Percentiles rank a stretch among this genome's conserved stretches.
Conservation (phyloP, 345 rosid species). For the Linum tenue region DNA sequence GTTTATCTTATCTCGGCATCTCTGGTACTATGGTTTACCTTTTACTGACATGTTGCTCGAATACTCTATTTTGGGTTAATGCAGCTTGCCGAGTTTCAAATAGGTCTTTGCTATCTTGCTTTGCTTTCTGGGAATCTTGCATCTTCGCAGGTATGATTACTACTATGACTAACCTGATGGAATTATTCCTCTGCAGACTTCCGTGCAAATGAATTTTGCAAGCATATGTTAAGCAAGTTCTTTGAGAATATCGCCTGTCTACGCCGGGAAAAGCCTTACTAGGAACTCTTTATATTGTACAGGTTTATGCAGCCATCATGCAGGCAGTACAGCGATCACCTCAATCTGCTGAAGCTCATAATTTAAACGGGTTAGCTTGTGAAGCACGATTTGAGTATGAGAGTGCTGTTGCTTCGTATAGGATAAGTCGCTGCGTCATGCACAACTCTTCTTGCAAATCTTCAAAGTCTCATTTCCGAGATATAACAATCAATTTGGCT, state of each 20-base stretch:
- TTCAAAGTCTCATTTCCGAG: slow-evolving; percentile 39
- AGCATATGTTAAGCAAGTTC: neutral
- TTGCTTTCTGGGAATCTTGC: slow-evolving; percentile 50
- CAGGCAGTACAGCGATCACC: slow-evolving; percentile 89
- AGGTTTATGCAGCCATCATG: slow-evolving; percentile 81
- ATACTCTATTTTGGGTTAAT: slow-evolving; percentile 13
- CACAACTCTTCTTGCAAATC: slow-evolving; percentile 26
- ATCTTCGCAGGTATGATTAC: slow-evolving; percentile 64
- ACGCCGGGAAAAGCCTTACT: neutral
- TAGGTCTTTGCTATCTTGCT: slow-evolving; percentile 85
- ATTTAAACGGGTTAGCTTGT: slow-evolving; percentile 68
- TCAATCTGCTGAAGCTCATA: slow-evolving; percentile 71
- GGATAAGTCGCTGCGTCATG: slow-evolving; percentile 48
- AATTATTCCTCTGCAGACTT: too few species aligned
- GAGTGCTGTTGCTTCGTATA: slow-evolving; percentile 57
- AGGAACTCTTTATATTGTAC: slow-evolving; percentile 10
- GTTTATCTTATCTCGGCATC: too few species aligned
- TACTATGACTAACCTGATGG: neutral
- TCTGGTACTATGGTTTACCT: neutral
- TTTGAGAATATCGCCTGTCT: neutral
- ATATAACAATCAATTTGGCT: slow-evolving; percentile 66
- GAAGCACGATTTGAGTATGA: slow-evolving; percentile 66
- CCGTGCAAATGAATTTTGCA: too few species aligned
- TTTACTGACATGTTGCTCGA: neutral
- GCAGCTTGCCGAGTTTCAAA: slow-evolving; percentile 89